Conservation (phyloP, 2,329 filamentous ascomycete genomes). For the Neurospora sp. region DNA sequence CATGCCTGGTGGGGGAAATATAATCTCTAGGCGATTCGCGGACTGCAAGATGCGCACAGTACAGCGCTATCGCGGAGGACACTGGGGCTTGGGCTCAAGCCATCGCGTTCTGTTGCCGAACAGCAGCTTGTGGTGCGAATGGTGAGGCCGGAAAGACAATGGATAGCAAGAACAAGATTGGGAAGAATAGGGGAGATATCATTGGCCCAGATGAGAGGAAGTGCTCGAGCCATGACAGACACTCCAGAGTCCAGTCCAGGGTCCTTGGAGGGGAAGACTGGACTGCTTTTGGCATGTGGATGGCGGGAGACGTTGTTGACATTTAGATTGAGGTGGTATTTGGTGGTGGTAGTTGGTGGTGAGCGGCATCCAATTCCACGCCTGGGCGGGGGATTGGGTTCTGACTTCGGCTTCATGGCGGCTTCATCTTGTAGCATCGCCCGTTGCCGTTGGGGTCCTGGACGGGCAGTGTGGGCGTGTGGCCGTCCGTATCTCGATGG, state of each 20-base stretch:
- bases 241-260: neutral
- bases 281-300: neutral
- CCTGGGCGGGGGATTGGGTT: neutral
- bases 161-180: neutral
- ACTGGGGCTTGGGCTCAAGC: neutral
- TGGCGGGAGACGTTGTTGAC: neutral
- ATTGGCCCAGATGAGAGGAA: neutral
- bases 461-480: neutral
- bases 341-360: neutral
- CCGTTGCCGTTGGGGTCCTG: neutral
- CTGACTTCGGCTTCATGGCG: neutral
- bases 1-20: neutral
- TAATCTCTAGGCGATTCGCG: neutral
- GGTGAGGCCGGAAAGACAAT: neutral
- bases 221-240: neutral
- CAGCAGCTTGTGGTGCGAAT: neutral
- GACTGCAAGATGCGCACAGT: neutral
- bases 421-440: neutral
- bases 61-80: neutral
- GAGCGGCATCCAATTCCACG: neutral
- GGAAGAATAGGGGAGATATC: neutral
- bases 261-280: neutral
- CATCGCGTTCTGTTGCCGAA: neutral
- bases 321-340: neutral
- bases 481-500: neutral